Percentiles rank a stretch among this genome's conserved stretches.
These are phyloP conservation scores for Casuarina glauca DNA, from an alignment of 306 rosid species.

Conservation along the genomic window DNA sequence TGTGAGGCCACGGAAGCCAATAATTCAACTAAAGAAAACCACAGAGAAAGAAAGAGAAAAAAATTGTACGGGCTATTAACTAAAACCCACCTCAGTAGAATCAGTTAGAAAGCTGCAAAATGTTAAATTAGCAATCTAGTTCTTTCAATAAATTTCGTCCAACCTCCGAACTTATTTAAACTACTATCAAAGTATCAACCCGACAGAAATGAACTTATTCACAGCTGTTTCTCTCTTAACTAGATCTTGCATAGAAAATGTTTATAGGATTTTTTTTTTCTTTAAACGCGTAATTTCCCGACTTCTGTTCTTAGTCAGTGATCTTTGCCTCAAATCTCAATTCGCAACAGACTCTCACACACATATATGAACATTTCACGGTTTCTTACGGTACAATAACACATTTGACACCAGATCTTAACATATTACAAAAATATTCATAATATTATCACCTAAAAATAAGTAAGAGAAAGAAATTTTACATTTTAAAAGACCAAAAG, in stretches of 20 bases:
- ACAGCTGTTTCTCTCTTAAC: neutral
- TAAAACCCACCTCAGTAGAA: neutral
- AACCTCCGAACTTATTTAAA: too few relatives aligned
- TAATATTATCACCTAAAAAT: neutral
- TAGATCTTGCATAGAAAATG: neutral
- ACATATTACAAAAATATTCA: neutral
- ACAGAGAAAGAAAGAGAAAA: neutral
- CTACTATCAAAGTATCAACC: neutral
- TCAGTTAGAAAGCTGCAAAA: neutral
- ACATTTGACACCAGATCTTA: conserved; percentile 1
- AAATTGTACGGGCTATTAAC: neutral
- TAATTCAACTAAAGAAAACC: conserved; percentile 2
- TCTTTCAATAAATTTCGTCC: neutral
- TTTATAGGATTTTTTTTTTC: neutral
- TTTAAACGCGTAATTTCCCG: neutral
- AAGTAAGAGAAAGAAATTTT: neutral
- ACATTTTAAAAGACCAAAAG: neutral
- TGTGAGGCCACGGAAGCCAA: conserved; percentile 23
- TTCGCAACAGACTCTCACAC: neutral
- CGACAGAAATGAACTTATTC: neutral
- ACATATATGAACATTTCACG: neutral
- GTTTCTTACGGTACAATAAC: neutral
- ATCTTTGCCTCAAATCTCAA: neutral
- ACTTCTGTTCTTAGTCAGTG: neutral
- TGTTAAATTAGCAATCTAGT: neutral